A percentile compares a stretch with the other conserved stretches of the same genome.
Evolutionary conservation across 305 asterid genomes (phyloP).

Genomic region (Withania somnifera): DNA sequence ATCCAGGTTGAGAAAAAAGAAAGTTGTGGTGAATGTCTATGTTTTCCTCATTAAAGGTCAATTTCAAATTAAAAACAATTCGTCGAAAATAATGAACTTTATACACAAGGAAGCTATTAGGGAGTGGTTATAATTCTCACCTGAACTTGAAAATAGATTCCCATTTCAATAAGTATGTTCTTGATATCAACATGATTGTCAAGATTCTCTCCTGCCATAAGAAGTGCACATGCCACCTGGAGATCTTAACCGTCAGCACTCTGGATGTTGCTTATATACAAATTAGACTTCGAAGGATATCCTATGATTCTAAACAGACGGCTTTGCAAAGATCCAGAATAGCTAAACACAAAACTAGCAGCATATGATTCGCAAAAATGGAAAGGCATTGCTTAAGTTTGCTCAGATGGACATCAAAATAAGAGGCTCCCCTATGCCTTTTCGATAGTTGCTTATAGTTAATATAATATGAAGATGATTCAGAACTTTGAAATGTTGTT

Average conservation of each 20-base stretch:
- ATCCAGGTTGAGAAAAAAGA: neutral
- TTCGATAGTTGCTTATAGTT: neutral
- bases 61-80: neutral
- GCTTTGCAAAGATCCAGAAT: neutral
- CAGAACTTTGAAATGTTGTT: neutral
- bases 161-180: conserved; percentile 82
- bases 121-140: conserved; percentile 18
- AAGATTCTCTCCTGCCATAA: conserved; percentile 88
- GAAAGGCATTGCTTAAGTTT: neutral
- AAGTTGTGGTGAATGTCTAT: neutral
- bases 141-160: conserved; percentile 97
- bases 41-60: neutral
- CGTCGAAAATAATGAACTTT: neutral
- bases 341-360: neutral
- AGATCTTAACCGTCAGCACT: neutral
- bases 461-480: neutral
- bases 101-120: neutral
- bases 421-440: neutral
- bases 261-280: neutral
- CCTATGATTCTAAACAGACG: neutral
- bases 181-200: conserved; percentile 56
- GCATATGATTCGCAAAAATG: neutral
- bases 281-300: neutral
- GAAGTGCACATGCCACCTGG: conserved; percentile 92
- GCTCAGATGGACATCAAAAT: neutral